A percentile compares a stretch with the other conserved stretches of the same genome.
Conservation (phyloP, 1,139 yeast genomes). For the Pichia kudriavzevii region DNA sequence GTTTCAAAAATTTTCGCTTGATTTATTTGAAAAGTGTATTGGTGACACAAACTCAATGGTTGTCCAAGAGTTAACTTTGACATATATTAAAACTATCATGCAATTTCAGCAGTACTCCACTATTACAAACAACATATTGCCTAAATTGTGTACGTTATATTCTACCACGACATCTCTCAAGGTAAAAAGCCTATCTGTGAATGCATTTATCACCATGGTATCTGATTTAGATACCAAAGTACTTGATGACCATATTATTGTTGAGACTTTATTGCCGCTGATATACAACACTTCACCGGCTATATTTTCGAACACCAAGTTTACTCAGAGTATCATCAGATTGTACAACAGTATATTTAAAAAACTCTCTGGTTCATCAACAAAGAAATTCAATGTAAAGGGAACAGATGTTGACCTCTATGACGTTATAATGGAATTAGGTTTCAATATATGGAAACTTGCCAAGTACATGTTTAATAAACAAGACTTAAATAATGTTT, state of each 20-base stretch:
- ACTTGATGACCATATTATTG: conserved; percentile 64
- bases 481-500: conserved; percentile 14
- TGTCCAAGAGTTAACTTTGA: conserved; percentile 37
- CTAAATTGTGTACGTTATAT: conserved; percentile 63
- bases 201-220: conserved; percentile 53
- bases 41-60: conserved; percentile 12
- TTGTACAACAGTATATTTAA: conserved; percentile 25
- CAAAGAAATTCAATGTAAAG: conserved; percentile 22
- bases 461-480: conserved; percentile 15
- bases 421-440: conserved; percentile 26
- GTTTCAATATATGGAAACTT: conserved; percentile 28
- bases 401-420: conserved; percentile 21
- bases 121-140: conserved; percentile 66
- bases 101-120: conserved; percentile 67
- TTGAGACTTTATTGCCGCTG: conserved; percentile 72
- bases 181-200: conserved; percentile 66
- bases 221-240: conserved; percentile 38
- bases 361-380: conserved; percentile 19
- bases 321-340: conserved; percentile 23
- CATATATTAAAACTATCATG: conserved; percentile 46
- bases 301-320: conserved; percentile 23
- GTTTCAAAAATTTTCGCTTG: conserved; percentile 23
- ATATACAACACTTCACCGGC: conserved; percentile 33
- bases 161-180: conserved; percentile 76
- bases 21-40: conserved; percentile 26